Evolutionary conservation across 345 rosid species (phyloP), one percentile per base, ranked within the genome.

Genomic region (Microthlaspi erraticum): DNA sequence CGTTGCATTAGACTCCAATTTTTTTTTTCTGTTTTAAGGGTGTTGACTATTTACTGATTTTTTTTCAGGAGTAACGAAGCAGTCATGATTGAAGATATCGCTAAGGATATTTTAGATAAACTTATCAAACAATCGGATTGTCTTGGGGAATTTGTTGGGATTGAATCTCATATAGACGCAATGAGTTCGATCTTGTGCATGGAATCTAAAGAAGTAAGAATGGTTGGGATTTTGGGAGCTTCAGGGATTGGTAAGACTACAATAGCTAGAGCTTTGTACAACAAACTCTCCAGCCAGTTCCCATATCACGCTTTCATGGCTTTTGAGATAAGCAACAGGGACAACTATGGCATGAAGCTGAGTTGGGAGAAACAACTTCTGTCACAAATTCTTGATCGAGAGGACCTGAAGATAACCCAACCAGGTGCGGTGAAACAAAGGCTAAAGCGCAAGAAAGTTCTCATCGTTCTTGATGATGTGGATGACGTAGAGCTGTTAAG

Each of bases 201-300:
- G 3, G 46, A 12, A 2, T 34, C 34, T 0, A 8, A 4, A 2
- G 78, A 48, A 38, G 54, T 69, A 14, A 54, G 9, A 51, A 60
- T 65, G 31, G 33, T 78, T 1, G 82, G 86, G 7, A 75, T 83
- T 26, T 29, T 41, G 48, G 85, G 85, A 0, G 55, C 72, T 63
- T 77, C 81, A 12, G 85, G 86, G 2, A 72, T 73, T 0, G 88
- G 88, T 3, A 82, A 84, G 66, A 84, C 77, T 6, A 78, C 88
- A n/a, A 44, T 81, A 23, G 84, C 81, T 34, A 65, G 66, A 44
- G 83, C 71, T 23, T 23, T 83, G 0, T 66, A 10, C 34, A 4
- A 18, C 2, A 17, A 1, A 0, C 3, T 65, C 17, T 65, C 38
- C 23, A 52, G n/a, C 6, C 39, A 11, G 16, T 66, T 66, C 19